Percentiles rank a stretch among this genome's conserved stretches.
Conservation (phyloP, 768 basidiomycete species). For the Tephrocybe sp. region DNA sequence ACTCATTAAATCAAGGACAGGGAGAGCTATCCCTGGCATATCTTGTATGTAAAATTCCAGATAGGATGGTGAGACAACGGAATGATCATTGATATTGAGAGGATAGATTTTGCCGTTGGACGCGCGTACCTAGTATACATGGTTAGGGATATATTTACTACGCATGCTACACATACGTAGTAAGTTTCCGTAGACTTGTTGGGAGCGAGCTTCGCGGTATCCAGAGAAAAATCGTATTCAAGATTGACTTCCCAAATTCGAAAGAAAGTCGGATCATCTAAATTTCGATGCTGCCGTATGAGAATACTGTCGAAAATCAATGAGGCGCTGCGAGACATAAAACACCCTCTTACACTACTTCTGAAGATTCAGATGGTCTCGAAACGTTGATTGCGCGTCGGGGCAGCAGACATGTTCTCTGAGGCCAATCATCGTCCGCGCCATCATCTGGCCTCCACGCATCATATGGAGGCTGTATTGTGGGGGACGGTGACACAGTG, state of each 20-base stretch:
- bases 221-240: neutral
- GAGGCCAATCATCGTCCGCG: neutral
- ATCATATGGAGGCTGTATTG: neutral
- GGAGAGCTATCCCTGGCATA: neutral
- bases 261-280: neutral
- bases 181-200: neutral
- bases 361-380: neutral
- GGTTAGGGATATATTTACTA: neutral
- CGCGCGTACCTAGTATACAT: neutral
- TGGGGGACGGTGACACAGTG: too few species aligned
- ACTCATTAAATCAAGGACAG: neutral
- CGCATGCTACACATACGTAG: neutral
- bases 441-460: neutral
- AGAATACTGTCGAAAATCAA: neutral
- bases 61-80: neutral
- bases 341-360: neutral
- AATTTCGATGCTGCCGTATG: neutral
- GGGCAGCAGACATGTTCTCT: neutral
- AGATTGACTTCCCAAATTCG: neutral
- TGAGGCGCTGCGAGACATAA: neutral
- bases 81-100: neutral
- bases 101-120: neutral
- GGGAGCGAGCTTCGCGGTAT: neutral
- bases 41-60: conserved; percentile 2
- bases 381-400: neutral